phyloP scores from a whole-genome alignment of 345 rosid species.

The Eucalyptus sideroxylon region DNA sequence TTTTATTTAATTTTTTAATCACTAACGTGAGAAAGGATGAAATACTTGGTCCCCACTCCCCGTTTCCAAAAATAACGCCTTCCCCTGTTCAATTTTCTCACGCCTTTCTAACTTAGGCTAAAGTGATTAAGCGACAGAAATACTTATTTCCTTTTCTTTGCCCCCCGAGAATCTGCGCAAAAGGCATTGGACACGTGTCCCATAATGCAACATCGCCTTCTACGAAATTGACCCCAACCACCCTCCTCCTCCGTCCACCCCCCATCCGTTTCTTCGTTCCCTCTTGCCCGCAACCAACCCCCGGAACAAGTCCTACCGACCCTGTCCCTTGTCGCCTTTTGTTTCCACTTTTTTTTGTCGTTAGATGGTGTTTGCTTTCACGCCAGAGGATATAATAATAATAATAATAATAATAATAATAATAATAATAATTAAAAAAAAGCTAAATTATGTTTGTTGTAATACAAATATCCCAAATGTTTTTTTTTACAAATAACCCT shows the following conservation, averaged over 20 bases:
- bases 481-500: neutral
- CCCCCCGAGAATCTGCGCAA: neutral
- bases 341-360: neutral
- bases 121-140: neutral
- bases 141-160: neutral
- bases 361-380: neutral
- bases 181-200: neutral
- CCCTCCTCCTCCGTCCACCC: neutral
- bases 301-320: neutral
- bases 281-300: neutral
- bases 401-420: neutral
- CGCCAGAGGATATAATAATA: neutral
- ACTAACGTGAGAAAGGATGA: neutral
- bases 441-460: too few relatives aligned
- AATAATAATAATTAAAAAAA: neutral
- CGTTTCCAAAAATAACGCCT: neutral
- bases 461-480: fast-evolving
- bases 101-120: neutral
- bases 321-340: neutral
- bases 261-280: neutral
- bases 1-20: neutral
- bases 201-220: neutral
- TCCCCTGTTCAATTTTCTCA: neutral
- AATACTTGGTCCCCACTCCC: neutral
- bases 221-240: neutral